These are phyloP conservation scores for Diplotaxis tenuifolia DNA, from an alignment of 345 rosid species.

Conservation along the genomic window DNA sequence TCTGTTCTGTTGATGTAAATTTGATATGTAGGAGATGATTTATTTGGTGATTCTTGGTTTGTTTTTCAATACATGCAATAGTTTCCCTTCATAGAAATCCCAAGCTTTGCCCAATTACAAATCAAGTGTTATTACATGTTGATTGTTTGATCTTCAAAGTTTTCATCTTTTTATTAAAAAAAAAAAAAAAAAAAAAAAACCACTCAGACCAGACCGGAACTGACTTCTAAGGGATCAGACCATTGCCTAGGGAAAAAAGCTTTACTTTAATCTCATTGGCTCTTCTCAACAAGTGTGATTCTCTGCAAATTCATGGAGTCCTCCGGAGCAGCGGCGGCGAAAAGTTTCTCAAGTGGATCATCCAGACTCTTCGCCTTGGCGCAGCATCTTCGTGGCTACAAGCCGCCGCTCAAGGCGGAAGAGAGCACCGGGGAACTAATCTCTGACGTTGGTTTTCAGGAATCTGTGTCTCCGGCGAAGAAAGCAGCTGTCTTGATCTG, in stretches of 20 bases:
- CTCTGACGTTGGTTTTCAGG: constrained; percentile 47
- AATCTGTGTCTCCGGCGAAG: constrained; percentile 44
- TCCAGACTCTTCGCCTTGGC: constrained; percentile 47
- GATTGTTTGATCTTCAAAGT: background rate
- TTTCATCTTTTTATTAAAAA: background rate
- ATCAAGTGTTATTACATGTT: background rate
- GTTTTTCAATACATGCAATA: constrained; percentile 2
- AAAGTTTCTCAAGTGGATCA: background rate
- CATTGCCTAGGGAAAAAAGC: background rate
- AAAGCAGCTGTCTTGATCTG: constrained; percentile 84
- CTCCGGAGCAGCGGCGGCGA: background rate
- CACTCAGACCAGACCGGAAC: background rate
- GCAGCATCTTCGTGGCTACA: constrained; percentile 30
- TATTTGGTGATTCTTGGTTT: constrained; percentile 18
- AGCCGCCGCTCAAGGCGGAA: constrained; percentile 41
- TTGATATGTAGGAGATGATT: constrained; percentile 11
- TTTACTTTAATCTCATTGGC: background rate
- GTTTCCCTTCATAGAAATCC: background rate
- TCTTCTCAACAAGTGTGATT: background rate
- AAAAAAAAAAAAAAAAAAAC: too few relatives aligned
- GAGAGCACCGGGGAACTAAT: constrained; percentile 49
- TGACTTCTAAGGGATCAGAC: background rate
- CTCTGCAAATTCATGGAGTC: constrained; percentile 4
- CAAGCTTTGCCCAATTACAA: background rate
- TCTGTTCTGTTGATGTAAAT: constrained; percentile 25